Evolutionary conservation across 2,329 filamentous ascomycete genomes (phyloP).

Genomic region (Colletotrichum sp.): DNA sequence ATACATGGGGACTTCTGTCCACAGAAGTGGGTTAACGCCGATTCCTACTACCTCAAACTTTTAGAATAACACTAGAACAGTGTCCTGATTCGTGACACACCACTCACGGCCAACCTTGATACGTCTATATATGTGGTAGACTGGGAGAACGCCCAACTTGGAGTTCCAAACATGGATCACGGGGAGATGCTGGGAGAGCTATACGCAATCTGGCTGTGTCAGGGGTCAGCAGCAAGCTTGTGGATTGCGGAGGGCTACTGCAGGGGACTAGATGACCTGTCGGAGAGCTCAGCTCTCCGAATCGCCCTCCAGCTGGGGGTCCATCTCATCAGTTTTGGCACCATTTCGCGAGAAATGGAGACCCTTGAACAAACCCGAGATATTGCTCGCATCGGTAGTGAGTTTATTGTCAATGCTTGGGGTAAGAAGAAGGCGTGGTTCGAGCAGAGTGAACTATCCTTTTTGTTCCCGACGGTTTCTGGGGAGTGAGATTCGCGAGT

Average conservation of each 20-base stretch:
- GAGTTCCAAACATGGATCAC: background rate
- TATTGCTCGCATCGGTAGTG: background rate
- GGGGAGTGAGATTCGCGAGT: background rate
- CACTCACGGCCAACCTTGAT: background rate
- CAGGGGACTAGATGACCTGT: background rate
- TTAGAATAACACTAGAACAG: background rate
- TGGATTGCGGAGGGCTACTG: background rate
- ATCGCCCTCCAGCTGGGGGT: background rate
- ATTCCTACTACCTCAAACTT: background rate
- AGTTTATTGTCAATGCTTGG: background rate
- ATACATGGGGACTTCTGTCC: slow-evolving; percentile 71
- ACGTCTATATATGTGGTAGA: background rate
- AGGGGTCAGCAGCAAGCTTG: background rate
- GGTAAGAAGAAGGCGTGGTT: background rate
- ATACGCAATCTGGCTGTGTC: background rate
- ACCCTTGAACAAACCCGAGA: background rate
- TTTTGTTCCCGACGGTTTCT: background rate
- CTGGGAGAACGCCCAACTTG: background rate
- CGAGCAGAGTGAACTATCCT: background rate
- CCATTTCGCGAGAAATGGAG: background rate
- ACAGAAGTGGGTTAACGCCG: slow-evolving; percentile 52
- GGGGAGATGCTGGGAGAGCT: background rate
- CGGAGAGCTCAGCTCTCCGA: background rate
- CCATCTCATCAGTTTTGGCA: background rate
- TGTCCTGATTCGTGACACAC: background rate